Evolutionary conservation across 163 green algal species (phyloP), one percentile per base, ranked within the genome.

Genomic region (Chlamydomonas reinhardtii): DNA sequence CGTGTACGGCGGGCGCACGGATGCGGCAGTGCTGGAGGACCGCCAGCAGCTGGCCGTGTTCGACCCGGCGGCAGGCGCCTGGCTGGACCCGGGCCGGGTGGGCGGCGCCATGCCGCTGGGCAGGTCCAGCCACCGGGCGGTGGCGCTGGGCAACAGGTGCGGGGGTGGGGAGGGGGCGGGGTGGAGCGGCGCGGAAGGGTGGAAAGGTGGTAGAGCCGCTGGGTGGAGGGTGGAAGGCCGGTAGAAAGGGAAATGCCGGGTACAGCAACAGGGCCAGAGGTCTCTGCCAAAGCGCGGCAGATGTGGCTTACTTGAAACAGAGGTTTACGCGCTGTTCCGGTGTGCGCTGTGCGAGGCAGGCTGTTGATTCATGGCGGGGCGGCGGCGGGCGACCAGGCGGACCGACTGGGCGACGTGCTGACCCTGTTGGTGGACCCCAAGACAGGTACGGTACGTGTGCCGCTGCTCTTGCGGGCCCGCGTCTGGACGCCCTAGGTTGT

Each of bases 291-390:
- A 12, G 14, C 8, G 56, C 19, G 8, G 5, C 2, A 29, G 20
- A 14, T 64, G 5, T 64, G 19, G 56, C 56, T 29, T 14, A 64
- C 17, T 6, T 6, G 20, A 12, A 6, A 2, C 56, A 64, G 56
- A 3, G 17, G 8, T 2, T 22, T 64, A 15, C 32, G 5, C 25
- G 19, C 73, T 22, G n/a, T n/a, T n/a, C n/a, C 8, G 39, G 8
- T 48, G 39, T 48, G 39, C 39, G 39, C 39, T 48, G 39, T 8
- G 5, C 8, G 39, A 8, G 8, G 5, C 69, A 85, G 79, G 79
- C 68, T 85, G 68, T 34, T 85, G 24, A 78, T 85, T 35, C 79
- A 85, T 20, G 79, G 79, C 35, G 79, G 79, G 48, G 34, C 79
- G 11, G 69, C 68, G 11, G 79, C 32, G 68, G 54, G 69, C 68